Evolutionary conservation across 176 grass and related monocot genomes (phyloP), one percentile per base, ranked within the genome.

Genomic region (Triticum monococcum): DNA sequence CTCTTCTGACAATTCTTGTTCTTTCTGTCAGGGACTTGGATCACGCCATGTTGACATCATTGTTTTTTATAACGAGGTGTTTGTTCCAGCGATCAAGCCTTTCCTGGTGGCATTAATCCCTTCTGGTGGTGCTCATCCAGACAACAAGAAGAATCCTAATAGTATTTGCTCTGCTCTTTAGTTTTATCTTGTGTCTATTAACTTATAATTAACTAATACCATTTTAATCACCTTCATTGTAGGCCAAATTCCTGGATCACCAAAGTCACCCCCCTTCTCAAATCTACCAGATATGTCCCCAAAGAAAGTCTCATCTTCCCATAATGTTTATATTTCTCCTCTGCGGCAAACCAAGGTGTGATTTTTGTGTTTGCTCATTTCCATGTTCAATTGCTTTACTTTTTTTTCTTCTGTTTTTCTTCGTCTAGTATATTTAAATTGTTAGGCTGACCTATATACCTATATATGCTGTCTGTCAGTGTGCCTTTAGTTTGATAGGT

Each of bases 201-300:
- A 68, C 24, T 48, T 82, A 66, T 20, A 71, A 67, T 66, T 79
- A 38, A 32, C 74, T 87, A 54, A 79, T 90, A 46, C 26, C 83
- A 70, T 86, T 31, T 82, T 56, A 86, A 23, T 79, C 75, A 83
- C 48, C 35, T 92, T 8, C n/a, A 54, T 16, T 91, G 54, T 78
- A 95, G 89, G 86, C 18, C 89, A 93, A 85, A 75, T 87, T 85
- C 85, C 84, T 84, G 90, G 92, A 66, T 98, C 96, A 79, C 93
- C 96, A 41, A 98, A 91, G 82, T 74, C 91, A 68, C 90, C 89
- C 70, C 88, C 93, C 83, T 94, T 98, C 73, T 87, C 89, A 84
- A 98, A 92, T 88, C 84, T 98, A 79, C 96, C 96, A 80, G 96
- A 94, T 84, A 92, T 98, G 96, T 98, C 96, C 38, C 96, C 96